These are phyloP conservation scores for Cystobasidium pallidum DNA, from an alignment of 1,284 basidiomycete species.

Conservation along the genomic window DNA sequence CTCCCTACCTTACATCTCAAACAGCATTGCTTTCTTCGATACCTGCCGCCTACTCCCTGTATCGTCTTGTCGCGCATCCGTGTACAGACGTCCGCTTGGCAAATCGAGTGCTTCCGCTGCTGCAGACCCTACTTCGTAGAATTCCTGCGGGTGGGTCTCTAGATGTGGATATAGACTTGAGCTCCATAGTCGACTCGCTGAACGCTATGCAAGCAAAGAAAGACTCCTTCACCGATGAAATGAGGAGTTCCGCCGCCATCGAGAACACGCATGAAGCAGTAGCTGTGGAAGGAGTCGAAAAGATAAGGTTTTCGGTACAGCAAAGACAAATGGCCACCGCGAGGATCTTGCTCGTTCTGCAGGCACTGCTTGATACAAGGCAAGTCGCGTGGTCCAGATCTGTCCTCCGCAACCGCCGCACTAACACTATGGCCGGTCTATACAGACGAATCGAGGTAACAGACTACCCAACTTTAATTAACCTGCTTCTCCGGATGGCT, in stretches of 20 bases:
- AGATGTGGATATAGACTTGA: slow-evolving; percentile 36
- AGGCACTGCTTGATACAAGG: slow-evolving; percentile 21
- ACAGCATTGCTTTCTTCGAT: slow-evolving; percentile 1
- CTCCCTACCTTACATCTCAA: slow-evolving; percentile 12
- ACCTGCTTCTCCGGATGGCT: slow-evolving; percentile 19
- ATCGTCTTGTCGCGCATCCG: slow-evolving; percentile 34
- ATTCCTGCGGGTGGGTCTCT: background rate
- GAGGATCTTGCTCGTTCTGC: slow-evolving; percentile 21
- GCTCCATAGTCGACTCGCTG: slow-evolving; percentile 16
- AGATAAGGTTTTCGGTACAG: background rate
- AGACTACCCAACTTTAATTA: background rate
- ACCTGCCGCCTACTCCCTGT: slow-evolving; percentile 30
- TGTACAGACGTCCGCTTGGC: slow-evolving; percentile 17
- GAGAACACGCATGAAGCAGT: slow-evolving; percentile 13
- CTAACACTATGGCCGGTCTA: background rate
- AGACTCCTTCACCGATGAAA: slow-evolving; percentile 16
- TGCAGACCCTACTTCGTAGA: background rate
- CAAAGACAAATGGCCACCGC: slow-evolving; percentile 12
- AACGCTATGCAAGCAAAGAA: slow-evolving; percentile 17
- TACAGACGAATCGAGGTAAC: slow-evolving; percentile 1
- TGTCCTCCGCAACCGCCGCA: background rate
- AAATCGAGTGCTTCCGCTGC: slow-evolving; percentile 17
- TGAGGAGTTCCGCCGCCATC: slow-evolving; percentile 10
- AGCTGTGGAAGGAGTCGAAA: slow-evolving; percentile 2
- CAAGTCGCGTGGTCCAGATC: background rate